Percentiles rank a stretch among this genome's conserved stretches.
Conservation (phyloP, 176 grass and related monocot species). For the Musa beccarii region DNA sequence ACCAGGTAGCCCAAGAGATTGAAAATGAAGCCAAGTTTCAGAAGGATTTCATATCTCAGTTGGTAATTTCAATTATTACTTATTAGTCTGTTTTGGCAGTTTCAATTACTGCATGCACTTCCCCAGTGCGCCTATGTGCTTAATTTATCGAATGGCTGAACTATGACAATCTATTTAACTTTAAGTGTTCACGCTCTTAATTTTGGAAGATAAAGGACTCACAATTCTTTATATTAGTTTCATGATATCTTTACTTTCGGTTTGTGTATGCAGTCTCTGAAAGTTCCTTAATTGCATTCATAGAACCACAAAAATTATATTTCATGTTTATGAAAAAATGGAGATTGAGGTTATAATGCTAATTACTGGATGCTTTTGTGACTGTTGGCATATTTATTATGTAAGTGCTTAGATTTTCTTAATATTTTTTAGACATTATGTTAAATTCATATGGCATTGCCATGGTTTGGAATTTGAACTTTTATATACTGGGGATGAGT, state of each 20-base stretch:
- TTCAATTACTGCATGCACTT: neutral
- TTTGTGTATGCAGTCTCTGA: too few relatives aligned
- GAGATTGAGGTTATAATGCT: neutral
- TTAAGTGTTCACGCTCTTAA: neutral
- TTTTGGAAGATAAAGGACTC: neutral
- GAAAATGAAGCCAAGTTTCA: slow-evolving; percentile 70
- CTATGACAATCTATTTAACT: neutral
- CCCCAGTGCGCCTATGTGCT: neutral
- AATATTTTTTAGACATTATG: too few relatives aligned
- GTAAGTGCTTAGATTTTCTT: neutral
- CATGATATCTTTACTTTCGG: too few relatives aligned
- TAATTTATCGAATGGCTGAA: neutral
- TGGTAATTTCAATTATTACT: slow-evolving; percentile 35
- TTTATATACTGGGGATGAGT: neutral
- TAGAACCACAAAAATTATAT: too few relatives aligned
- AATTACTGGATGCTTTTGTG: neutral
- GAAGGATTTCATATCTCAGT: slow-evolving; percentile 67
- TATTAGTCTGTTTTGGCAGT: neutral
- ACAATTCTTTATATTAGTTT: neutral
- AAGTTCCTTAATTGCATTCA: too few relatives aligned
- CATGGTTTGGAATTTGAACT: neutral
- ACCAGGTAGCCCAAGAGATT: slow-evolving; percentile 82
- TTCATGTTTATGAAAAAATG: too few relatives aligned
- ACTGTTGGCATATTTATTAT: neutral
- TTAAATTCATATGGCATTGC: neutral